phyloP scores from a whole-genome alignment of 768 basidiomycete species.

The Suillus spraguei region DNA sequence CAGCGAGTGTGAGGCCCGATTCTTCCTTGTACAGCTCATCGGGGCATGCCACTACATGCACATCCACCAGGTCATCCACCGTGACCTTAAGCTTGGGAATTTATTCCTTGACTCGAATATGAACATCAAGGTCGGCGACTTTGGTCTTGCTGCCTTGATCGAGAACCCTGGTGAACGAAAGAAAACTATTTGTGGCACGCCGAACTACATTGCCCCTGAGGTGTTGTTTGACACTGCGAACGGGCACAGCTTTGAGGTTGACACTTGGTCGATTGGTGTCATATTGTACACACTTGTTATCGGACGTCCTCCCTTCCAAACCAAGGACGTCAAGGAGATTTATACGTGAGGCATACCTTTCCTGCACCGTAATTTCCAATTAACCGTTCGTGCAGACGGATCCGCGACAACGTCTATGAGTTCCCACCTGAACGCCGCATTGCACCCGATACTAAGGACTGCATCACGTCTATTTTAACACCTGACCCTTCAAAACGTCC shows the following conservation, averaged over 20 bases:
- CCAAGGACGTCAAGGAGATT: constrained; percentile 95
- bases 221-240: constrained; percentile 95
- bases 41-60: constrained; percentile 99
- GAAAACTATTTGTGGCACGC: constrained; percentile 99
- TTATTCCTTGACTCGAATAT: constrained; percentile 88
- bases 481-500: constrained; percentile 83
- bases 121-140: constrained; percentile 97
- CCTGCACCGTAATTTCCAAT: not conserved
- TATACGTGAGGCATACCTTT: constrained; percentile 65
- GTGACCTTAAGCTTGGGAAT: constrained; percentile 96
- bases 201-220: constrained; percentile 98
- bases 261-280: constrained; percentile 97
- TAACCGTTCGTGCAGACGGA: constrained; percentile 57
- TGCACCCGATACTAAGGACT: constrained; percentile 69
- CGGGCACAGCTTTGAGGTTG: constrained; percentile 98
- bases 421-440: constrained; percentile 81
- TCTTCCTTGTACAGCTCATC: constrained; percentile 92
- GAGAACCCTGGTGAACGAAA: constrained; percentile 96
- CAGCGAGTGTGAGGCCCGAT: constrained; percentile 90
- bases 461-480: constrained; percentile 85
- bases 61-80: constrained; percentile 93
- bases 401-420: constrained; percentile 91
- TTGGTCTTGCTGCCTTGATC: constrained; percentile 94
- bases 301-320: constrained; percentile 98
- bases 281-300: constrained; percentile 94